Percentiles rank a stretch among this genome's conserved stretches.
Evolutionary conservation across 352 stramenopile genomes (phyloP).

Genomic region (Pythium sukuiense): DNA sequence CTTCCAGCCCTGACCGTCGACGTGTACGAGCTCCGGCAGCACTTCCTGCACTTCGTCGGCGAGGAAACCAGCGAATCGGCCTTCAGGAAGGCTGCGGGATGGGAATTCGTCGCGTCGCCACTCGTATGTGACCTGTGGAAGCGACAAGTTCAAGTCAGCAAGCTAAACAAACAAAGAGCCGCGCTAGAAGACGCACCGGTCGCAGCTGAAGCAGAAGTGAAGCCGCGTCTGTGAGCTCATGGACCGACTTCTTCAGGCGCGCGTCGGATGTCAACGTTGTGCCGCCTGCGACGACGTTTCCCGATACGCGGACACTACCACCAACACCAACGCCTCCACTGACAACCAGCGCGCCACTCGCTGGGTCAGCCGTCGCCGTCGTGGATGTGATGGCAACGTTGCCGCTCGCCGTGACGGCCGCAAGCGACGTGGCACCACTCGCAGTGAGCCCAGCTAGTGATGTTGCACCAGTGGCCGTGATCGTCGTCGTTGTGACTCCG

Average conservation of each 20-base stretch:
- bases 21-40: constrained; percentile 52
- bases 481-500: neutral
- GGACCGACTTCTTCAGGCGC: constrained; percentile 41
- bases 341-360: constrained; percentile 43
- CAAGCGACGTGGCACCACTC: no score
- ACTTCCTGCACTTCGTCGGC: constrained; percentile 63
- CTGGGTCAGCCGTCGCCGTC: constrained; percentile 19
- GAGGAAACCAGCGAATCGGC: constrained; percentile 52
- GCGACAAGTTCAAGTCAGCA: constrained; percentile 2
- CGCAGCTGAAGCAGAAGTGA: constrained; percentile 36
- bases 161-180: neutral
- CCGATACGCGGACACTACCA: constrained; percentile 24
- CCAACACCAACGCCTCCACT: constrained; percentile 38
- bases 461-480: neutral
- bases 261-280: constrained; percentile 31
- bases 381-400: constrained; percentile 29
- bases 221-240: constrained; percentile 23
- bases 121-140: constrained; percentile 46
- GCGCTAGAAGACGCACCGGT: constrained; percentile 34
- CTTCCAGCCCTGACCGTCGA: constrained; percentile 50
- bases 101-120: constrained; percentile 49
- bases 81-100: constrained; percentile 36
- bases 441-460: neutral
- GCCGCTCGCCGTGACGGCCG: constrained; percentile 24
- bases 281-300: constrained; percentile 21